Evolutionary conservation across 179 eudicot species (phyloP).

Genomic region (Silene coronaria): DNA sequence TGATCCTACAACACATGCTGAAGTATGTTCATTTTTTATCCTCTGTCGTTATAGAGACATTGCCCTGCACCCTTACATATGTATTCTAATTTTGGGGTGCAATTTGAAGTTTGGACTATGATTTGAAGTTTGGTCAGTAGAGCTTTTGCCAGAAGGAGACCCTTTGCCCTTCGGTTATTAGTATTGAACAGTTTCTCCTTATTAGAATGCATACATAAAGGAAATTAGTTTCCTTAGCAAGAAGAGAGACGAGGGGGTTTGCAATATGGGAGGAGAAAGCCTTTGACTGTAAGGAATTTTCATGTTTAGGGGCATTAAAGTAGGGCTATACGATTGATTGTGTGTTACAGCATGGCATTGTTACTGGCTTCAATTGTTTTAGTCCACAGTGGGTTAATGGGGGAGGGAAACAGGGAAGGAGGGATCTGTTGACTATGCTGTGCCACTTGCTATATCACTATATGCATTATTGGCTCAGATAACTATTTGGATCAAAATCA

Average conservation of each 20-base stretch:
- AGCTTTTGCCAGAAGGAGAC: not conserved
- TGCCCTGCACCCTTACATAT: not conserved
- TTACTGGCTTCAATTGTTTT: not conserved
- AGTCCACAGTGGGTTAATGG: not conserved
- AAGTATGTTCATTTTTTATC: conserved; percentile 42
- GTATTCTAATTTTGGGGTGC: not conserved
- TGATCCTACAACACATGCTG: conserved; percentile 96
- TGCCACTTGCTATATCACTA: not conserved
- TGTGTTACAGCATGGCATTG: not conserved
- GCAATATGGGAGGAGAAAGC: not conserved
- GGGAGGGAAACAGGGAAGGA: not conserved
- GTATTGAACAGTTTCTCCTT: not conserved
- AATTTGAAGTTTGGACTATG: conserved; percentile 1
- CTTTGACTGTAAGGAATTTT: not conserved
- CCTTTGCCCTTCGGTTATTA: not conserved
- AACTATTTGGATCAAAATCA: not conserved
- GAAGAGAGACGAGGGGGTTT: not conserved
- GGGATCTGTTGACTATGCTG: not conserved
- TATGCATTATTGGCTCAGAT: not conserved
- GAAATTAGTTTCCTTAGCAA: not conserved
- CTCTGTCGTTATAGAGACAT: not conserved
- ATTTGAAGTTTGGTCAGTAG: not conserved
- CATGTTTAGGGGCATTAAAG: not conserved
- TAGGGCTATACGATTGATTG: not conserved
- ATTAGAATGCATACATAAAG: not conserved